Percentiles rank a stretch among this genome's conserved stretches.
phyloP scores from a whole-genome alignment of 441 rosid species.

The Monsonia emarginata region DNA sequence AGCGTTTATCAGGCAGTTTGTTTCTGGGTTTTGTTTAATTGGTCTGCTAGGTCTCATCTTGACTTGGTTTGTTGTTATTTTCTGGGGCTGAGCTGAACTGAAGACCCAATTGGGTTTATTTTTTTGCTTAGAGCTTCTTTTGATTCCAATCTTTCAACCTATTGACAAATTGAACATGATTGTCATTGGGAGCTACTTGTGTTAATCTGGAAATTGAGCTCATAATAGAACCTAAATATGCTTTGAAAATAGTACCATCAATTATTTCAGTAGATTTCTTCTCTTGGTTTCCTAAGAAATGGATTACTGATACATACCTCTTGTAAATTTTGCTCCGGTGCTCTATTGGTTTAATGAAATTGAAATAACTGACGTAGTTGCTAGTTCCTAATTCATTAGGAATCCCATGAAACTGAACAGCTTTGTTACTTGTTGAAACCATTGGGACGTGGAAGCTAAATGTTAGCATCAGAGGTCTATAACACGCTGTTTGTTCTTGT shows the following conservation, averaged over 20 bases:
- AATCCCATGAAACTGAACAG: too few species aligned
- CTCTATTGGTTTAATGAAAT: too few species aligned
- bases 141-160: constrained; percentile 6
- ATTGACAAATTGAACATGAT: background rate
- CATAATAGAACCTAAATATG: background rate
- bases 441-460: too few species aligned
- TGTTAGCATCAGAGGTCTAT: background rate
- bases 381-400: too few species aligned
- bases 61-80: background rate
- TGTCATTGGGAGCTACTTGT: background rate
- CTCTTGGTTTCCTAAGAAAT: too few species aligned
- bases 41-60: background rate
- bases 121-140: constrained; percentile 4
- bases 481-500: background rate
- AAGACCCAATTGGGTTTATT: background rate
- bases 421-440: background rate
- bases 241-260: too few species aligned
- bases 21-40: background rate
- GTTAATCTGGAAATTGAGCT: background rate
- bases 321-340: too few species aligned
- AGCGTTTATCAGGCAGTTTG: background rate
- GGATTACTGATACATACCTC: too few species aligned
- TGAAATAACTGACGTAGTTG: too few species aligned
- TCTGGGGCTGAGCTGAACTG: background rate
- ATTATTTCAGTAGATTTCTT: too few species aligned